Conservation (phyloP, 2,329 filamentous ascomycete genomes). For the Domatiomyces catenatus region DNA sequence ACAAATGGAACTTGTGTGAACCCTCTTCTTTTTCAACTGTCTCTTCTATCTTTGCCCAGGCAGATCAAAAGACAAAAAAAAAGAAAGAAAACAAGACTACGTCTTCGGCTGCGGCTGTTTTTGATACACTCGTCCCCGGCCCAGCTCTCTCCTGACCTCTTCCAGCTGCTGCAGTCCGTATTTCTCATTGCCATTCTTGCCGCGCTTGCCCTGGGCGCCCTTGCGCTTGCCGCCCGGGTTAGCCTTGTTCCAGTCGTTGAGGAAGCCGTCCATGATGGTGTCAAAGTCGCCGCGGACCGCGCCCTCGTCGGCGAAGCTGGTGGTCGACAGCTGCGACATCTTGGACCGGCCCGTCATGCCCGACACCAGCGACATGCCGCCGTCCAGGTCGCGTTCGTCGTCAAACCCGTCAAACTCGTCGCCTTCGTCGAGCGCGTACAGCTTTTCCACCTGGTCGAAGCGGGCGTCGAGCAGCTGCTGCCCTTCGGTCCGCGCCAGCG, state of each 20-base stretch:
- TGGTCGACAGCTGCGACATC: conserved; percentile 48
- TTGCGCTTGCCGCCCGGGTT: conserved; percentile 26
- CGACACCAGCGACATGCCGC: conserved; percentile 36
- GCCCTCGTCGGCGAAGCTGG: conserved; percentile 28
- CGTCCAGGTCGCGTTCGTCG: conserved; percentile 34
- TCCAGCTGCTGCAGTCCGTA: conserved; percentile 79
- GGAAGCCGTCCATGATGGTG: conserved; percentile 81
- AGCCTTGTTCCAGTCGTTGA: conserved; percentile 44
- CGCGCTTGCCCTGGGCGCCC: conserved; percentile 38
- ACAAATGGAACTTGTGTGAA: not conserved
- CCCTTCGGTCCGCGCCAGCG: conserved; percentile 73
- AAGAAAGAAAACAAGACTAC: not conserved
- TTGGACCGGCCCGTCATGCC: conserved; percentile 30
- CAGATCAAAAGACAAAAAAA: no score
- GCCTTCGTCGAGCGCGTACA: conserved; percentile 51
- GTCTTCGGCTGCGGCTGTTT: not conserved
- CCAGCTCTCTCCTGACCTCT: conserved; percentile 67
- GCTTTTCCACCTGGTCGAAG: conserved; percentile 80
- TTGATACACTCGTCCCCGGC: conserved; percentile 49
- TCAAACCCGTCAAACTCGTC: conserved; percentile 28
- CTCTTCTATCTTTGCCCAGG: not conserved
- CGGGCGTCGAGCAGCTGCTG: conserved; percentile 71
- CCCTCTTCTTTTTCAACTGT: not conserved
- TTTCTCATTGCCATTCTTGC: conserved; percentile 68
- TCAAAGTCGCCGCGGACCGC: conserved; percentile 68